Conservation (phyloP, 2,329 filamentous ascomycete genomes). For the Neonectria punicea region DNA sequence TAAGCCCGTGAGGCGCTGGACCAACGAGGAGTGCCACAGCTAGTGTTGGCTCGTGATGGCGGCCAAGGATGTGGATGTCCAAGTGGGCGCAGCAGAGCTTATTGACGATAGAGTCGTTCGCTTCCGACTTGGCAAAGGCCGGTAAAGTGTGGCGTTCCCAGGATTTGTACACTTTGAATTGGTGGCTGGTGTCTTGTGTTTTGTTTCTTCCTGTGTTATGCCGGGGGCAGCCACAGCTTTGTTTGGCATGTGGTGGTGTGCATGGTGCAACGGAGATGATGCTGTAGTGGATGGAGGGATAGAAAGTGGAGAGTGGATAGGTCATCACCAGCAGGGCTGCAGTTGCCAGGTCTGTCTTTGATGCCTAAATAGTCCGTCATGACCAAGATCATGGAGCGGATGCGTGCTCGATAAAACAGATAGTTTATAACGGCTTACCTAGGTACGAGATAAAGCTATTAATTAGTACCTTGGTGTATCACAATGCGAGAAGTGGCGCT, state of each 20-base stretch:
- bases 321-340: not conserved
- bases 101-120: conserved; percentile 39
- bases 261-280: not conserved
- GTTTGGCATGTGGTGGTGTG: not conserved
- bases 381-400: not conserved
- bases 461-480: no score
- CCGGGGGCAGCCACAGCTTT: not conserved
- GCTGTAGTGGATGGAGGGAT: not conserved
- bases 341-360: not conserved
- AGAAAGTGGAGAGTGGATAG: not conserved
- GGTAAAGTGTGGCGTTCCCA: conserved; percentile 7
- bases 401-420: no score
- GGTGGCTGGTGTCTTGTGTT: not conserved
- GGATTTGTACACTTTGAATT: not conserved
- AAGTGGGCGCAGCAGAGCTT: conserved; percentile 43
- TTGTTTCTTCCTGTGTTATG: not conserved
- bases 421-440: no score
- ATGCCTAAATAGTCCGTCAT: conserved; percentile 2
- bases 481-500: not conserved
- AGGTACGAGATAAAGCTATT: no score
- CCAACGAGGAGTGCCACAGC: not conserved
- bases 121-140: conserved; percentile 37
- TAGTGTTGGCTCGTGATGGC: conserved; percentile 7
- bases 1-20: not conserved
- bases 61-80: conserved; percentile 18